Conservation (phyloP, 257 asterid genomes). For the Solanum bulbocastanum region DNA sequence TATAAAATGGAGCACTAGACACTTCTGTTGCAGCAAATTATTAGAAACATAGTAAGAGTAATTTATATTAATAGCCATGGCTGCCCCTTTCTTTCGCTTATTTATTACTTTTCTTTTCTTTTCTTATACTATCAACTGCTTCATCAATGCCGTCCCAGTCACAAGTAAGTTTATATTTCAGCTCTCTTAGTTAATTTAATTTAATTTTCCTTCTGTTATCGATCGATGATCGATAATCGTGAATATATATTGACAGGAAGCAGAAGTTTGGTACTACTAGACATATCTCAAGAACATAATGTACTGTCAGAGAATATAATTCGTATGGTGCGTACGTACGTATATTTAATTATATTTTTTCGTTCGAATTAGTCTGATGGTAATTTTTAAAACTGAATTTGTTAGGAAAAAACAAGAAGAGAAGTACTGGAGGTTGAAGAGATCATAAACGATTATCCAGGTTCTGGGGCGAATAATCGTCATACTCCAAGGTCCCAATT, state of each 20-base stretch:
- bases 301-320: neutral
- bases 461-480: slow-evolving; percentile 64
- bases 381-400: neutral
- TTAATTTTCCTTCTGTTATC: neutral
- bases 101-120: slow-evolving; percentile 28
- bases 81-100: slow-evolving; percentile 16
- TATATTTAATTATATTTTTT: neutral
- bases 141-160: slow-evolving; percentile 30
- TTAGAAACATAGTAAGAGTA: neutral
- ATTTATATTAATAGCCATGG: slow-evolving; percentile 23
- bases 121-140: slow-evolving; percentile 18
- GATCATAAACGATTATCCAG: slow-evolving; percentile 52
- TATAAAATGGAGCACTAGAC: slow-evolving; percentile 20
- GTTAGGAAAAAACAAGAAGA: slow-evolving; percentile 12
- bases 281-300: slow-evolving; percentile 9
- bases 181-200: neutral
- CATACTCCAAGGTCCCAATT: slow-evolving; percentile 49
- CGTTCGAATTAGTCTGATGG: neutral
- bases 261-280: slow-evolving; percentile 12
- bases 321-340: slow-evolving; percentile 7
- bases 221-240: neutral
- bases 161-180: slow-evolving; percentile 29
- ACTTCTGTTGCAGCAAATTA: neutral
- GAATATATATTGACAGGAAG: slow-evolving; percentile 23
- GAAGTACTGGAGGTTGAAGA: slow-evolving; percentile 21